Conservation (phyloP, 2,329 filamentous ascomycete genomes). For the Cladosporium sp. region DNA sequence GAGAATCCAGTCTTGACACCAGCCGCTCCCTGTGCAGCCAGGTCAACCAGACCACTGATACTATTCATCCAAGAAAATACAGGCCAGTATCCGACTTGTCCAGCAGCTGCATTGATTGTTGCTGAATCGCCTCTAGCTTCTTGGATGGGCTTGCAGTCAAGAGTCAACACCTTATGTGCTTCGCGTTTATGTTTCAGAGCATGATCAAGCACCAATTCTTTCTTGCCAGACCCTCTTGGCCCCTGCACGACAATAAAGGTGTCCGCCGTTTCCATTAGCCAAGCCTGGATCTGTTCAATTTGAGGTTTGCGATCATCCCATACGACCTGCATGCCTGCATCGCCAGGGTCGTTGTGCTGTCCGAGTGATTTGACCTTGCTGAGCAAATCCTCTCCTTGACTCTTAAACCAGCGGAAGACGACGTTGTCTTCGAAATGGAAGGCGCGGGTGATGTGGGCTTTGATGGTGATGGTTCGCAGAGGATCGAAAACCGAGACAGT, state of each 20-base stretch:
- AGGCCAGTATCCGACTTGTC: slow-evolving; percentile 82
- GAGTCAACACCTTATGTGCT: slow-evolving; percentile 71
- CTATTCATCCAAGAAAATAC: slow-evolving; percentile 97
- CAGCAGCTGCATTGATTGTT: slow-evolving; percentile 76
- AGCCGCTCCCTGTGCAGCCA: slow-evolving; percentile 89
- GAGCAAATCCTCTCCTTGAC: slow-evolving; percentile 61
- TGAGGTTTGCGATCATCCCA: slow-evolving; percentile 82
- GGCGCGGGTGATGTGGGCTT: slow-evolving; percentile 74
- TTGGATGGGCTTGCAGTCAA: slow-evolving; percentile 91
- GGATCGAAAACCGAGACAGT: slow-evolving; percentile 92
- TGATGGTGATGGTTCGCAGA: slow-evolving; percentile 89
- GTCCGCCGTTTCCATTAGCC: slow-evolving; percentile 82
- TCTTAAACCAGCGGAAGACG: slow-evolving; percentile 76
- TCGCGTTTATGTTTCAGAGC: slow-evolving; percentile 59
- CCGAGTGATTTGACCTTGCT: slow-evolving; percentile 46
- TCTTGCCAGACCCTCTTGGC: slow-evolving; percentile 85
- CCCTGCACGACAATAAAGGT: slow-evolving; percentile 95
- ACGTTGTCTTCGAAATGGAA: slow-evolving; percentile 70
- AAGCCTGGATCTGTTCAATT: slow-evolving; percentile 76
- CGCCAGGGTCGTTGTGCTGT: slow-evolving; percentile 42
- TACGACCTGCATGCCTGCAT: slow-evolving; percentile 71
- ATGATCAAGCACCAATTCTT: slow-evolving; percentile 80
- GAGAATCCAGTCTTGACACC: slow-evolving; percentile 93
- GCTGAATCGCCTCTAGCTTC: slow-evolving; percentile 84
- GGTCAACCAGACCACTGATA: slow-evolving; percentile 84